Percentiles rank a stretch among this genome's conserved stretches.
phyloP scores from a whole-genome alignment of 306 rosid genomes.

The Carpinus fangiana region DNA sequence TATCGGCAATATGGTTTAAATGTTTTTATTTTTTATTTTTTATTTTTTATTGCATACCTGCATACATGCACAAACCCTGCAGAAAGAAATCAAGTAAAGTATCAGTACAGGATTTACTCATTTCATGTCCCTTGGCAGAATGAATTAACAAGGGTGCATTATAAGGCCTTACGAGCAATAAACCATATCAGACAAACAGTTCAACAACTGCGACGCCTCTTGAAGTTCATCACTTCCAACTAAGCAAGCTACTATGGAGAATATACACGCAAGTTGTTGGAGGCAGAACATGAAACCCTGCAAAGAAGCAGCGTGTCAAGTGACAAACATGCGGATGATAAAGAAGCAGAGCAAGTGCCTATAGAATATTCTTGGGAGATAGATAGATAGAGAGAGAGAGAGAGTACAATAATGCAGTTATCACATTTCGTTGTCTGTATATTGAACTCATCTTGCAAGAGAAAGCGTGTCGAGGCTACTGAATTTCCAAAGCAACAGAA shows the following conservation, averaged over 20 bases:
- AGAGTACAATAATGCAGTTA: constrained; percentile 81
- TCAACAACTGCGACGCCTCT: constrained; percentile 67
- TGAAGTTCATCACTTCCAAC: constrained; percentile 72
- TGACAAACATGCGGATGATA: not conserved
- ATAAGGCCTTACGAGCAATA: constrained; percentile 74
- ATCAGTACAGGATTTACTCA: constrained; percentile 16
- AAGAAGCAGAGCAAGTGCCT: not conserved
- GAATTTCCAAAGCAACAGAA: constrained; percentile 78
- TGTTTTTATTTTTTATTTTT: not conserved
- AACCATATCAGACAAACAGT: constrained; percentile 62
- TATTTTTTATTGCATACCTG: constrained; percentile 47
- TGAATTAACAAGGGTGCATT: constrained; percentile 6
- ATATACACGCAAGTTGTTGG: constrained; percentile 84
- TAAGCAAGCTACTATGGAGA: constrained; percentile 70
- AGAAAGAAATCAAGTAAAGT: constrained; percentile 24
- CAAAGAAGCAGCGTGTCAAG: not conserved
- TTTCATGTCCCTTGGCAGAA: not conserved
- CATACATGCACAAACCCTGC: constrained; percentile 94
- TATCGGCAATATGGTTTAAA: not conserved
- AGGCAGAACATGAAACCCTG: constrained; percentile 82
- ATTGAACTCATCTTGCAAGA: constrained; percentile 91
- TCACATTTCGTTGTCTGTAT: constrained; percentile 88
- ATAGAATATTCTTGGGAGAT: not conserved
- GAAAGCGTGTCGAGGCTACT: constrained; percentile 87
- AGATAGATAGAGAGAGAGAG: constrained; percentile 19